These are phyloP conservation scores for Botrytis byssoidea DNA, from an alignment of 2,329 filamentous ascomycete genomes.

Conservation along the genomic window DNA sequence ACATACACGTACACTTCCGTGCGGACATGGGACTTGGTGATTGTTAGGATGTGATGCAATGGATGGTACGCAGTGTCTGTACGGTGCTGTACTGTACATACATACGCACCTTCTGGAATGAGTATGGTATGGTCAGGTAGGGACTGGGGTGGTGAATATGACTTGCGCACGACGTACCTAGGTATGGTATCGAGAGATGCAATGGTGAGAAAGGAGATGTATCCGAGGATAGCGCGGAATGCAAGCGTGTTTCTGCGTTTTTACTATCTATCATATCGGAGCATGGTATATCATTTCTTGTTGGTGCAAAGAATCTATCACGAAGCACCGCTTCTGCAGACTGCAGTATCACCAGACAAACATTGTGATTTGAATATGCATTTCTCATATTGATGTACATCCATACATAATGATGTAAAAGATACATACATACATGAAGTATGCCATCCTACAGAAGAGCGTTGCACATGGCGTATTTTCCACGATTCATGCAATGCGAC, in stretches of 20 bases:
- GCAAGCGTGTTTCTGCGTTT: background rate
- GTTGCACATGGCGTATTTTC: background rate
- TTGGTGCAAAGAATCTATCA: background rate
- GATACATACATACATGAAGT: background rate
- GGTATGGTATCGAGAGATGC: background rate
- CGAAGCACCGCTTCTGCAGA: too few relatives aligned
- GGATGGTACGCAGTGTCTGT: too few relatives aligned
- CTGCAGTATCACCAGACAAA: background rate
- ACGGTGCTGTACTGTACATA: too few relatives aligned
- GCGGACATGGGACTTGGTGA: too few relatives aligned
- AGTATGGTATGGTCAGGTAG: background rate
- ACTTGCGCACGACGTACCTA: background rate
- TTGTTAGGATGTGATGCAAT: too few relatives aligned
- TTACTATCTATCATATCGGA: background rate
- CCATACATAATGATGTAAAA: background rate
- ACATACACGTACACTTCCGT: too few relatives aligned
- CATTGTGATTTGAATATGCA: background rate
- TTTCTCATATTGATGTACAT: too few relatives aligned
- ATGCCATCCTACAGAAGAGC: too few relatives aligned
- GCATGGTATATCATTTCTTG: background rate
- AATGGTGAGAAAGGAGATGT: background rate
- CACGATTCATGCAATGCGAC: background rate
- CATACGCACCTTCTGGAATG: background rate
- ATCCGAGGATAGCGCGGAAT: background rate
- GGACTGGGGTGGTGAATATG: background rate